Base-by-base conservation (phyloP, 2,329 filamentous ascomycete genomes). In the Macrophomina phaseolina region DNA sequence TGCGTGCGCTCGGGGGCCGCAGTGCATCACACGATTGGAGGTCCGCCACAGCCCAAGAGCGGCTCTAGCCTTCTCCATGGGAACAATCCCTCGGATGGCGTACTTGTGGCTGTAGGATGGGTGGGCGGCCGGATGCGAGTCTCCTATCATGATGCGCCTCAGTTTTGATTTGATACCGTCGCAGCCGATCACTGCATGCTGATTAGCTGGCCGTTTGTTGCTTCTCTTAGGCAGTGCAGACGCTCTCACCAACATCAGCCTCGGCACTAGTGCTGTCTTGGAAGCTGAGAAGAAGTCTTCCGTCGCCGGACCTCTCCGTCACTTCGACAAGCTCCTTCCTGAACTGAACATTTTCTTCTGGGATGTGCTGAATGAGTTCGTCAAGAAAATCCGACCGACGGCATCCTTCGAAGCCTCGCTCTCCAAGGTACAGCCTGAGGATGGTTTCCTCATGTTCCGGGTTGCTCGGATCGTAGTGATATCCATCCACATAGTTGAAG, bases 271-370 rank as follows among this genome's bases (percentile, higher is more conserved):
- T 70, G 1, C 74, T 73, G 67, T 79, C 77, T 4, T 71, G 58
- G 58, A 79, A 84, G 5, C 72, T 73, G 60, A 84, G 55, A 5
- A 67, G 16, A 4, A 76, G 67, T 51, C 68, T 71, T 6, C 69
- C 71, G 12, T 70, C 71, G 5, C 69, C 71, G 3, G 69, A 70
- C 8, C 30, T 42, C 34, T 69, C 64, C 1, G 23, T 48, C 7
- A 42, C 53, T 8, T 46, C 42, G 5, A 67, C 38, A 23, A 71
- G 53, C 8, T 69, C 55, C 34, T 69, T 71, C 11, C 48, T 45
- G 56, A 70, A 68, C 36, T 67, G 14, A 4, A 70, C 32, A 4
- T 46, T 34, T 5, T 61, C 62, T 1, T 52, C 32, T 42, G 70
- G 70, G 8, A 71, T 62, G 5, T 52, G 32, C 11, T 53, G 32